These are phyloP conservation scores for Penicillium odoratum DNA, from an alignment of 495 filamentous ascomycete genomes.

Conservation along the genomic window DNA sequence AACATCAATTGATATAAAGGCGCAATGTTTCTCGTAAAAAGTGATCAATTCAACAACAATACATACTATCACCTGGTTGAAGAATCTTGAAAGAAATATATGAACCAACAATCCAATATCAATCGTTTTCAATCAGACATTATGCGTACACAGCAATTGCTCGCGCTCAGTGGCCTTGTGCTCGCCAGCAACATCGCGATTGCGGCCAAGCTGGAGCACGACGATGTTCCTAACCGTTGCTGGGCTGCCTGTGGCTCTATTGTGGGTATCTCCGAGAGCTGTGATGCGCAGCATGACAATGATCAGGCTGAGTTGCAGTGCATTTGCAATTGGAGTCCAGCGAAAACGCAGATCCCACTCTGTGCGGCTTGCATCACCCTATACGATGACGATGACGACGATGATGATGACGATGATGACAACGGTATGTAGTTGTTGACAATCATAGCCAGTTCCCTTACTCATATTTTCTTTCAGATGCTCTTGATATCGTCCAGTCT, in stretches of 20 bases:
- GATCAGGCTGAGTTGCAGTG: conserved; percentile 33
- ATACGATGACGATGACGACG: conserved; percentile 20
- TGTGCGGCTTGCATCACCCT: conserved; percentile 42
- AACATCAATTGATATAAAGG: conserved; percentile 17
- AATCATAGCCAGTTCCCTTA: not conserved
- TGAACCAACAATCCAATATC: not conserved
- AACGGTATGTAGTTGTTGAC: conserved; percentile 16
- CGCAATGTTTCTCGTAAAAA: not conserved
- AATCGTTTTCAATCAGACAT: conserved; percentile 5
- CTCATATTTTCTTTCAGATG: conserved; percentile 24
- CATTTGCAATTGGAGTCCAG: conserved; percentile 33
- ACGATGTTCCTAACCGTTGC: conserved; percentile 37
- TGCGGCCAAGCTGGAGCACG: conserved; percentile 31
- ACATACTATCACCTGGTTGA: not conserved
- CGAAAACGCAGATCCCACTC: conserved; percentile 29
- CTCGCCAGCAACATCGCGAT: conserved; percentile 28
- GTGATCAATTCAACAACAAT: not conserved
- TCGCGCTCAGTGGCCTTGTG: conserved; percentile 30
- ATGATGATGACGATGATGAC: conserved; percentile 19
- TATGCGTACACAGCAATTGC: conserved; percentile 31
- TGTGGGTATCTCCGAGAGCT: conserved; percentile 27
- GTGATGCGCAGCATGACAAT: conserved; percentile 29
- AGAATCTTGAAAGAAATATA: not conserved
- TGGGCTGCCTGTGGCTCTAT: conserved; percentile 31
- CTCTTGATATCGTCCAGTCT: conserved; percentile 35